Evolutionary conservation across 2,329 filamentous ascomycete species (phyloP).

Genomic region (Phaeoacremonium minimum): DNA sequence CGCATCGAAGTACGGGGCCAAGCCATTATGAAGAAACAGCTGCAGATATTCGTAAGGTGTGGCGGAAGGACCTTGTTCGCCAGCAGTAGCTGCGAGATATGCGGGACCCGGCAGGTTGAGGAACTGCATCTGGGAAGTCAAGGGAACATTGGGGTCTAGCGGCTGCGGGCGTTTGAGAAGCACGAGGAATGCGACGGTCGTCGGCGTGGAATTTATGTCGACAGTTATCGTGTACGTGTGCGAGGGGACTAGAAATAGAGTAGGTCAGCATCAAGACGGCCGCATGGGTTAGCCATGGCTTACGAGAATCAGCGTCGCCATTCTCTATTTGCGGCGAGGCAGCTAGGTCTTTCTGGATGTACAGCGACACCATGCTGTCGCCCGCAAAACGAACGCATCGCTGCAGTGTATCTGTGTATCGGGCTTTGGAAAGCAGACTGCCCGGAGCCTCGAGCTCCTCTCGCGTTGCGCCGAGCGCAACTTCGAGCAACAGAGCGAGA

Average conservation of each 20-base stretch:
- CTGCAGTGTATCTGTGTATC: constrained; percentile 74
- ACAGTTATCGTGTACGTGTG: constrained; percentile 78
- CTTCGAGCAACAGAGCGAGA: constrained; percentile 64
- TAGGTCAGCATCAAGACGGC: constrained; percentile 17
- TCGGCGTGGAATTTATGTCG: constrained; percentile 74
- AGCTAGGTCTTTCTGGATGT: constrained; percentile 79
- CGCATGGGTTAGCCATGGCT: constrained; percentile 15
- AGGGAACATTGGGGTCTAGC: constrained; percentile 76
- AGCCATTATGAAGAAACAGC: constrained; percentile 82
- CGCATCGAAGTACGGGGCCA: constrained; percentile 96
- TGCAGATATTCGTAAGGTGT: constrained; percentile 92
- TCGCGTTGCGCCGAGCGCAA: constrained; percentile 70
- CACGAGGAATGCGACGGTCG: constrained; percentile 81
- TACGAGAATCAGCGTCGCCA: constrained; percentile 39
- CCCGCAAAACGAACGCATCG: constrained; percentile 85
- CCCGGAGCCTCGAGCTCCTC: constrained; percentile 76
- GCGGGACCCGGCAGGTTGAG: constrained; percentile 85
- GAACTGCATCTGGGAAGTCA: constrained; percentile 86
- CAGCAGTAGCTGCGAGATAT: constrained; percentile 59
- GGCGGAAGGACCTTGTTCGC: constrained; percentile 66
- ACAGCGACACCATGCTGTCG: constrained; percentile 82
- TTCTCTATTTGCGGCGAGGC: constrained; percentile 48
- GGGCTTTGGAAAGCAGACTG: constrained; percentile 73
- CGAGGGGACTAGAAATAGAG: constrained; percentile 28
- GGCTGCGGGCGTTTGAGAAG: constrained; percentile 86